Base-by-base conservation (phyloP, 768 basidiomycete genomes). In the Collybia mongolica region DNA sequence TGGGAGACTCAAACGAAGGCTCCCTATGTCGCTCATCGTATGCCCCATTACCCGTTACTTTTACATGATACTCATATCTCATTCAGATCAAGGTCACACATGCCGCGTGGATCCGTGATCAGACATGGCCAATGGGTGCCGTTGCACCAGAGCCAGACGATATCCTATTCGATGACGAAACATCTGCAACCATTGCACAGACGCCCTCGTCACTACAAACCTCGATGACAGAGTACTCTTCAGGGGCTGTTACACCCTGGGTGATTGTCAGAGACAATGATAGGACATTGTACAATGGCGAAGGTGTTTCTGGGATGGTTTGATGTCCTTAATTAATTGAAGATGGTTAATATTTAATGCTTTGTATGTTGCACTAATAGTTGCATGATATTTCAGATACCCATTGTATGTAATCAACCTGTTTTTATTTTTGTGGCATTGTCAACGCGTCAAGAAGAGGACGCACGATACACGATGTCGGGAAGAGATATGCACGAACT, bases 31-130 rank as follows among this genome's bases (percentile, higher is more conserved):
- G 44, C 62, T 83, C 46, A 77, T 88, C 38, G 88, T 90, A 67
- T 55, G 87, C 74, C 38, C 24, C 45, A 40, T 17, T 37, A 38
- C 40, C 36, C 18, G 20, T 49, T 44, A 36, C 49, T 45, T 49
- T 44, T 48, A 35, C 36, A 49, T 36, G 45, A 44, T 56, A 60
- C 48, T 63, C 59, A 44, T 38, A 26, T 49, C 42, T 48, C 43
- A 12, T 54, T 19, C 65, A 92, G 89, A 78, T 90, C 59, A 85
- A 86, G 60, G 74, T 92, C 51, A 65, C 90, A 39, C 80, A 88
- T 58, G 79, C 84, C 28, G 83, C 84, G 29, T 92, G 90, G 90
- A 65, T 87, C 40, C 80, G 80, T 44, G 88, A 92, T 53, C 74
- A 81, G 43, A 89, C 85, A 39, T 92, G 90, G 90, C 90, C 90